A percentile compares a stretch with the other conserved stretches of the same genome.
phyloP scores from a whole-genome alignment of 306 rosid species.

The Erythrophleum fordii region DNA sequence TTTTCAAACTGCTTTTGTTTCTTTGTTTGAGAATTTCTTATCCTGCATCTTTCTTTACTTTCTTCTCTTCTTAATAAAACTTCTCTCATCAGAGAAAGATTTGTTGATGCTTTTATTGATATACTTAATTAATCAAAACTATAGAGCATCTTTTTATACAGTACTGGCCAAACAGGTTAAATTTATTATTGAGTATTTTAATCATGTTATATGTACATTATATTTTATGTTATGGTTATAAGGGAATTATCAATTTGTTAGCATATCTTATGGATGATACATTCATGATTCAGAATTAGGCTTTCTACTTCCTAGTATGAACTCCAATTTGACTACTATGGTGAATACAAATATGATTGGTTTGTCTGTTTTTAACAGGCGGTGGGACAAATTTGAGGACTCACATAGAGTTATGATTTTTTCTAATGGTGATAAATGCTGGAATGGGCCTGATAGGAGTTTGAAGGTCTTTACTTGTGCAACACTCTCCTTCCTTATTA shows the following conservation, averaged over 20 bases:
- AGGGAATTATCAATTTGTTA: background rate
- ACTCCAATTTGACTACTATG: background rate
- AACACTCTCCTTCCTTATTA: background rate
- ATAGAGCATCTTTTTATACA: background rate
- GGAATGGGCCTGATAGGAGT: slow-evolving; percentile 99
- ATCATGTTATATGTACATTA: background rate
- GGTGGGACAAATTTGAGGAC: slow-evolving; percentile 96
- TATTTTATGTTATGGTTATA: background rate
- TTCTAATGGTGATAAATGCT: slow-evolving; percentile 88
- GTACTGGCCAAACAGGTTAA: background rate
- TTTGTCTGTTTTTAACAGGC: slow-evolving; percentile 51
- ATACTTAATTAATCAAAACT: background rate
- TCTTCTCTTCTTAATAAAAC: background rate
- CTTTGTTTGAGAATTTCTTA: background rate
- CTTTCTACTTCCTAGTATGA: background rate
- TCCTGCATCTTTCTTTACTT: background rate
- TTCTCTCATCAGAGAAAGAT: background rate
- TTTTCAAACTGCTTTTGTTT: no score
- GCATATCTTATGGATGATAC: background rate
- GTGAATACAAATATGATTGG: slow-evolving; percentile 10
- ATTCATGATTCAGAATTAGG: background rate
- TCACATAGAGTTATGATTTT: slow-evolving; percentile 80
- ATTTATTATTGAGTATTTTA: background rate
- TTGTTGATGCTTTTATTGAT: background rate
- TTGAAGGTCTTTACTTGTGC: slow-evolving; percentile 66